Base-by-base conservation (phyloP, 768 basidiomycete species). In the Mycena alexandri region DNA sequence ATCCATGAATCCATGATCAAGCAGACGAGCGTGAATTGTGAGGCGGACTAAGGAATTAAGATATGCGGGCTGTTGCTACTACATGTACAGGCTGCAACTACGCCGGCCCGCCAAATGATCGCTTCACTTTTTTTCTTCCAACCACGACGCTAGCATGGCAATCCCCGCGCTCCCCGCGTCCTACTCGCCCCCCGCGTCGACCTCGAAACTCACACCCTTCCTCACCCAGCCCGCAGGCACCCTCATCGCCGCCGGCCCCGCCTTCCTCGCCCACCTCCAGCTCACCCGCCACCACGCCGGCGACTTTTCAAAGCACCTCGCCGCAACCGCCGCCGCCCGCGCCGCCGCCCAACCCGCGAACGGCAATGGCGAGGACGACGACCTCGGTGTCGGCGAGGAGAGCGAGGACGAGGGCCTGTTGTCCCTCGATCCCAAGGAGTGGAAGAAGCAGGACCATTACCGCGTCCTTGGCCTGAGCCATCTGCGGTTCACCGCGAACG, bases 391-490 rank as follows among this genome's bases (percentile, higher is more conserved):
- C 8, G 96, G 96, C 2, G 93, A 95, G 65, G 98, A 99, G 80
- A 84, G 89, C 69, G 97, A 99, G 82, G 78, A 86, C 21, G 82
- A 85, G 4, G 90, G 90, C 24, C 73, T 95, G 53, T 78, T 95
- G 44, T 77, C 82, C 50, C 82, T 90, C n/a, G 97, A 99, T 82
- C 94, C 97, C 8, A 98, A 98, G 80, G 95, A 97, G 76, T 99
- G 98, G 97, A 99, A 96, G 93, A 96, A 97, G 89, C 98, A 99
- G 88, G 97, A 99, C 77, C 94, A 98, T 77, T 99, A 99, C 76
- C 93, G 93, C 62, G 95, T 99, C 44, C 91, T 99, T 59, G 98
- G 98, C 71, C 87, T 99, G 11, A 96, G 95, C 43, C 91, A 92
- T 75, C 85, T 98, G 64, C 87, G 98, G 67, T 93, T 92, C 85